Percentiles rank a stretch among this genome's conserved stretches.
Conservation (phyloP, 768 basidiomycete genomes). For the Inosperma sp. region DNA sequence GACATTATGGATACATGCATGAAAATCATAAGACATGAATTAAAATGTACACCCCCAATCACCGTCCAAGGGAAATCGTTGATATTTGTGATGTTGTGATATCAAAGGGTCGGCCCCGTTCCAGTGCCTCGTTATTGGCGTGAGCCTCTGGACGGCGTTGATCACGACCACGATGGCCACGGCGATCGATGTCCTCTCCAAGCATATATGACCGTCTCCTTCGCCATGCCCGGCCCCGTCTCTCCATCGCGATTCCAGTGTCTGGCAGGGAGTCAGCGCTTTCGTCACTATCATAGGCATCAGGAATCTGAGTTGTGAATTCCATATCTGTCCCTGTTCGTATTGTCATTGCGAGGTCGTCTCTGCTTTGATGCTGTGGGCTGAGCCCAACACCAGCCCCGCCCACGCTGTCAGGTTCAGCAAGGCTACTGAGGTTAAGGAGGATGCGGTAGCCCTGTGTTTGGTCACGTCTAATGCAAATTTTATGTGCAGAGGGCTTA, state of each 20-base stretch:
- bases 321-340: constrained; percentile 7
- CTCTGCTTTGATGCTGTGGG: not conserved
- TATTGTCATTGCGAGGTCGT: not conserved
- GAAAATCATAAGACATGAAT: too few relatives aligned
- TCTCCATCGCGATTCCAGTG: not conserved
- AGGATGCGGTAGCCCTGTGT: constrained; percentile 35
- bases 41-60: too few relatives aligned
- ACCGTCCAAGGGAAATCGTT: not conserved
- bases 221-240: too few relatives aligned
- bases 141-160: not conserved
- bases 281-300: not conserved
- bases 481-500: constrained; percentile 15
- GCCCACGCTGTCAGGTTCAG: constrained; percentile 9
- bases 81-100: not conserved
- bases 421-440: constrained; percentile 30
- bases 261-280: not conserved
- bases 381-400: not conserved
- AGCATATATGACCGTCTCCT: too few relatives aligned
- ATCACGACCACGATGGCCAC: too few relatives aligned
- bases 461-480: not conserved
- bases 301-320: constrained; percentile 1
- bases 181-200: too few relatives aligned
- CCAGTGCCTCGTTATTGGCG: not conserved
- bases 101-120: not conserved
- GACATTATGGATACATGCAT: too few relatives aligned